A percentile compares a stretch with the other conserved stretches of the same genome.
Evolutionary conservation across 208 protist genomes (phyloP).

Genomic region (Leishmania major): DNA sequence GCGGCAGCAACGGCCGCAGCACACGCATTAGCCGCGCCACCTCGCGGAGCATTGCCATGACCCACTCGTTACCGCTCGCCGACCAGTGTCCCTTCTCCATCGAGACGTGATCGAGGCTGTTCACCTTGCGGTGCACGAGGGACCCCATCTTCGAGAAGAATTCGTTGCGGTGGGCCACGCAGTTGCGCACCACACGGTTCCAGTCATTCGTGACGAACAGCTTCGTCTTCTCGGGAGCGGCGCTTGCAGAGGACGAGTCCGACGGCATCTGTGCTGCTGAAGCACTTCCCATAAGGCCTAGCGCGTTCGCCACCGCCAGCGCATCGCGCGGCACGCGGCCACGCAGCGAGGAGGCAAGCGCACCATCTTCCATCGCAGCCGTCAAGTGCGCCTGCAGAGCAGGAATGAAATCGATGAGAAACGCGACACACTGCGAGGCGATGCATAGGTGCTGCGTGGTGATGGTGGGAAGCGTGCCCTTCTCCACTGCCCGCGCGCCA

Average conservation of each 20-base stretch:
- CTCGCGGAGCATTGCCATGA: constrained; percentile 90
- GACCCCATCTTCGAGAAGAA: constrained; percentile 71
- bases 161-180: constrained; percentile 60
- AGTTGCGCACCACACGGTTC: constrained; percentile 53
- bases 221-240: constrained; percentile 5
- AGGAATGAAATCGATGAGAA: constrained; percentile 75
- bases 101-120: constrained; percentile 45
- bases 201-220: constrained; percentile 71
- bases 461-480: constrained; percentile 76
- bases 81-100: constrained; percentile 51
- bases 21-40: constrained; percentile 71
- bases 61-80: constrained; percentile 74
- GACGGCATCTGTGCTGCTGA: neutral
- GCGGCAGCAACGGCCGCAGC: constrained; percentile 67
- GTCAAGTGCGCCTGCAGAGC: constrained; percentile 44
- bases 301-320: constrained; percentile 26
- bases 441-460: constrained; percentile 82
- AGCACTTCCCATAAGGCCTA: constrained; percentile 16
- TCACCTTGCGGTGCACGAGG: constrained; percentile 75
- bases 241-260: neutral
- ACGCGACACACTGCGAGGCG: constrained; percentile 81
- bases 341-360: neutral
- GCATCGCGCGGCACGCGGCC: constrained; percentile 4
- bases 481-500: constrained; percentile 80
- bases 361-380: constrained; percentile 6